Evolutionary conservation across 805 yeast species (phyloP).

Genomic region (Monosporozyma aquatica): DNA sequence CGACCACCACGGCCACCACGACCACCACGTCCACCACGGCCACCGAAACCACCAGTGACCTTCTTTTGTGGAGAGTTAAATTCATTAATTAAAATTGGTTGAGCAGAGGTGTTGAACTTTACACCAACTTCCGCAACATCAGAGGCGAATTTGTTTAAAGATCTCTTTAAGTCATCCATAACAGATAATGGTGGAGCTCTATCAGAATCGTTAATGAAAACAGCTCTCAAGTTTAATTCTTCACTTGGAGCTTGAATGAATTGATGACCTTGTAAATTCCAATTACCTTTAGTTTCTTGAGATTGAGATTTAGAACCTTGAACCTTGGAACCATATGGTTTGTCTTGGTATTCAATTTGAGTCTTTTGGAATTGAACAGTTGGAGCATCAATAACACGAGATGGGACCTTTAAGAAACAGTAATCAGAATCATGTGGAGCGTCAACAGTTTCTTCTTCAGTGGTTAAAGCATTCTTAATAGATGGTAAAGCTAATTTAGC

Average conservation of each 20-base stretch:
- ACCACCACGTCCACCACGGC: slow-evolving; percentile 10
- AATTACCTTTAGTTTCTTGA: slow-evolving; percentile 17
- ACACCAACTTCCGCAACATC: slow-evolving; percentile 16
- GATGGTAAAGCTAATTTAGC: slow-evolving; percentile 15
- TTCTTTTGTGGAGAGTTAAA: slow-evolving; percentile 12
- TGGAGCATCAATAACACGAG: slow-evolving; percentile 21
- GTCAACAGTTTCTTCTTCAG: slow-evolving; percentile 4
- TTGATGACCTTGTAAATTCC: slow-evolving; percentile 15
- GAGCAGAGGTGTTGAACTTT: slow-evolving; percentile 9
- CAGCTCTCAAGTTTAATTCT: slow-evolving; percentile 11
- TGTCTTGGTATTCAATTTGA: slow-evolving; percentile 9
- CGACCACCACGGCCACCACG: slow-evolving; percentile 13
- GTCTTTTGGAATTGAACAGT: slow-evolving; percentile 12
- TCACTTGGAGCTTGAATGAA: slow-evolving; percentile 9
- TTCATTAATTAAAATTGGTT: slow-evolving; percentile 13
- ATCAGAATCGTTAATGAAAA: slow-evolving; percentile 12
- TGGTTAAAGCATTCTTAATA: slow-evolving; percentile 11
- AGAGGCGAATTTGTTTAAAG: slow-evolving; percentile 8
- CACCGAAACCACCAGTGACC: slow-evolving; percentile 7
- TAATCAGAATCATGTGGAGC: slow-evolving; percentile 8
- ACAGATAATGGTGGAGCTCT: slow-evolving; percentile 9
- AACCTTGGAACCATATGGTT: slow-evolving; percentile 11
- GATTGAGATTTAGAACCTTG: slow-evolving; percentile 3
- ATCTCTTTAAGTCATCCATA: slow-evolving; percentile 8
- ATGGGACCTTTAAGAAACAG: slow-evolving; percentile 17